Base-by-base conservation (phyloP, 768 basidiomycete genomes). In the Xerocomellus intermedius region DNA sequence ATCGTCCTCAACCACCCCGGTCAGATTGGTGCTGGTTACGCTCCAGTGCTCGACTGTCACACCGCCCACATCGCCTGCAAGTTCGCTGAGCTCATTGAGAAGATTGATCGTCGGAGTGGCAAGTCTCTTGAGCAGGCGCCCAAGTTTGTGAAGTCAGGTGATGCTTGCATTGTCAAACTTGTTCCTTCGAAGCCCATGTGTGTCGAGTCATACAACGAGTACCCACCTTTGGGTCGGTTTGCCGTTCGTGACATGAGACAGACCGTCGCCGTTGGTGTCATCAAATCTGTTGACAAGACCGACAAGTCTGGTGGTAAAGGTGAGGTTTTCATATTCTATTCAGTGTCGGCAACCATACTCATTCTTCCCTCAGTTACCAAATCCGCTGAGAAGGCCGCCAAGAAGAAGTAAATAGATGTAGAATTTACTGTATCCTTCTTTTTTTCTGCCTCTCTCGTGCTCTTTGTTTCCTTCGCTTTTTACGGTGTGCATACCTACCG, bases 1-100 rank as follows among this genome's bases (percentile, higher is more conserved):
- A 98, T 99, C 74, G 91, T 99, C 73, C 89, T 99, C 75, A 98
- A 98, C 85, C 97, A 99, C 86, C 97, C 97, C 49, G 97, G 97
- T 82, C 97, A 99, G 77, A 98, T 99, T 72, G 93, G 93, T 79
- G 92, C 94, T 69, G 97, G 97, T 67, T 98, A 98, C 77, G 93
- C 96, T 42, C 96, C 96, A 52, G 97, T 99, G 62, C 88, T 99
- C 67, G 97, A 99, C 80, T 99, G 97, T 80, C 97, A 99, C 86
- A 99, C 96, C 59, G 96, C 96, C 75, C 96, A 98, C 85, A 97
- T 98, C 70, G 96, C 95, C 60, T 98, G 96, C 89, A 98, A 97
- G 81, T 98, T 99, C 78, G 84, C 93, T 62, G 94, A 97, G 77
- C 87, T 98, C 75, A 81, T 95, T 69, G 94, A 98, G 85, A 99